These are phyloP conservation scores for Termitomyces sp. DNA, from an alignment of 768 basidiomycete species.

Conservation along the genomic window DNA sequence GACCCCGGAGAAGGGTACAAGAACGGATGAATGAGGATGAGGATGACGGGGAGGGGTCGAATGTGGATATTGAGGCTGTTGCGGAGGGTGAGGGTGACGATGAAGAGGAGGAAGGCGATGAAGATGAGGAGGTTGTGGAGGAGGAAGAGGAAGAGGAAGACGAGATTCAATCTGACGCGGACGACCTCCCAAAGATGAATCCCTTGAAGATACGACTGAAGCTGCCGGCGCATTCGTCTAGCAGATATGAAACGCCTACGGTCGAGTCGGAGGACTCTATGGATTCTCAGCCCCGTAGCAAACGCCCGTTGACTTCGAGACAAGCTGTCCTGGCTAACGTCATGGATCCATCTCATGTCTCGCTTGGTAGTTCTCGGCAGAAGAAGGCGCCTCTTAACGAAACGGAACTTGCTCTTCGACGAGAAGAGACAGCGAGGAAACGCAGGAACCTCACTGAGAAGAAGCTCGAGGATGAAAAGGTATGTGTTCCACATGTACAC, in stretches of 20 bases:
- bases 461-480: slow-evolving; percentile 85
- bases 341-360: slow-evolving; percentile 65
- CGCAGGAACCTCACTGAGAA: slow-evolving; percentile 78
- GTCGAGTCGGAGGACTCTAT: slow-evolving; percentile 38
- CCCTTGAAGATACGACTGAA: slow-evolving; percentile 18
- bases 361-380: slow-evolving; percentile 33
- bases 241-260: slow-evolving; percentile 14
- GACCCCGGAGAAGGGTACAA: background rate
- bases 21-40: slow-evolving; percentile 20
- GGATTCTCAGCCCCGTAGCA: slow-evolving; percentile 22
- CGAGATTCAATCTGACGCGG: slow-evolving; percentile 16
- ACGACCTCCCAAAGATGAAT: slow-evolving; percentile 5
- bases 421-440: slow-evolving; percentile 81
- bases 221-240: slow-evolving; percentile 17
- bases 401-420: slow-evolving; percentile 30
- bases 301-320: slow-evolving; percentile 48
- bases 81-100: slow-evolving; percentile 32
- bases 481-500: slow-evolving; percentile 17
- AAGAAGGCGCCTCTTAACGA: slow-evolving; percentile 20
- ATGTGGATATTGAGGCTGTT: slow-evolving; percentile 35
- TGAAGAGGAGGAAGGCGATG: slow-evolving; percentile 25
- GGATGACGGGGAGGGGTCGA: slow-evolving; percentile 29
- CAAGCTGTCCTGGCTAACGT: slow-evolving; percentile 73
- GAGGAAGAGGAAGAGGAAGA: slow-evolving; percentile 39
- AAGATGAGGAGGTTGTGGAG: slow-evolving; percentile 35